Percentiles rank a stretch among this genome's conserved stretches.
phyloP scores from a whole-genome alignment of 1,284 basidiomycete genomes.

The Phellinidium pouzarii region DNA sequence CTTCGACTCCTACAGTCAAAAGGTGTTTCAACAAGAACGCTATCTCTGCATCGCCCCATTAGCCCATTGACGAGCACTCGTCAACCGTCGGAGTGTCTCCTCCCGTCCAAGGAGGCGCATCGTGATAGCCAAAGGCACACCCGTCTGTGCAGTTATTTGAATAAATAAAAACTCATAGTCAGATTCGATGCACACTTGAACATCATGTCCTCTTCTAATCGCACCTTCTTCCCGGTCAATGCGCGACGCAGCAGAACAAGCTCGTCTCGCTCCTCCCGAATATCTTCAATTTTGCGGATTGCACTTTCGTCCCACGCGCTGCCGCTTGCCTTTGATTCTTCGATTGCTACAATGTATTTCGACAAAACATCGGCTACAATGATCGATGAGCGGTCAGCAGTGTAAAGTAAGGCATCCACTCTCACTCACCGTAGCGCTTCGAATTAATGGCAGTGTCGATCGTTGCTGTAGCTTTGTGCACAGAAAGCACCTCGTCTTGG shows the following conservation, averaged over 20 bases:
- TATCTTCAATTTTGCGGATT: constrained; percentile 6
- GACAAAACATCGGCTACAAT: constrained; percentile 1
- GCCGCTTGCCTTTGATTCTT: not conserved
- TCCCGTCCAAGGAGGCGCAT: constrained; percentile 14
- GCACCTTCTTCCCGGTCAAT: constrained; percentile 14
- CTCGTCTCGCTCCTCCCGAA: constrained; percentile 10
- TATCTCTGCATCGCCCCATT: too few species aligned
- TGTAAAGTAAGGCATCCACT: not conserved
- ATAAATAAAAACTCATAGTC: not conserved
- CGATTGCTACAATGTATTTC: constrained; percentile 12
- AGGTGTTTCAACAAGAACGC: too few species aligned
- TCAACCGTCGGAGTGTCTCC: constrained; percentile 11
- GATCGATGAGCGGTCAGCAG: not conserved
- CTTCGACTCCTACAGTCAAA: too few species aligned
- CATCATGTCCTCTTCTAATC: not conserved
- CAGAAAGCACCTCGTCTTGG: not conserved
- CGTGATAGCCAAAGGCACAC: constrained; percentile 10
- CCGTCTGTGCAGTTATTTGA: not conserved
- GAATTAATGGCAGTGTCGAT: not conserved
- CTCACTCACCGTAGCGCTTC: constrained; percentile 7
- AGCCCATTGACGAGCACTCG: constrained; percentile 2
- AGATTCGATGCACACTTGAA: not conserved
- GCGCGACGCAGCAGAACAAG: constrained; percentile 11
- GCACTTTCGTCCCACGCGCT: constrained; percentile 11
- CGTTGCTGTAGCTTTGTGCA: not conserved